These are phyloP conservation scores for Neofusicoccum sp. DNA, from an alignment of 2,329 filamentous ascomycete genomes.

Conservation along the genomic window DNA sequence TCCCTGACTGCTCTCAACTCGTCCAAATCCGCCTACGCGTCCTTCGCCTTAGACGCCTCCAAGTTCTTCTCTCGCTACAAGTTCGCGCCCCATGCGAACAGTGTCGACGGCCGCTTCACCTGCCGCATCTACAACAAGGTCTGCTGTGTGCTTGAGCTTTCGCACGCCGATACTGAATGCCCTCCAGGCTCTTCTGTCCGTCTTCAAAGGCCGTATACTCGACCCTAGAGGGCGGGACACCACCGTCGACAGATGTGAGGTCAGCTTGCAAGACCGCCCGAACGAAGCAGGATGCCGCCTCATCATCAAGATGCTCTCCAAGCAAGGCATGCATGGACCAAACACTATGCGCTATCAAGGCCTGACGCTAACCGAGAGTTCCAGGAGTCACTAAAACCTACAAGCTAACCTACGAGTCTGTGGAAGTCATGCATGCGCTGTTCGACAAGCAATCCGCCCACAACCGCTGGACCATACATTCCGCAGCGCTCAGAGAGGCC, in stretches of 20 bases:
- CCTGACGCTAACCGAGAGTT: background rate
- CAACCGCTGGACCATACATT: constrained; percentile 71
- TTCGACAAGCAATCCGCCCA: constrained; percentile 66
- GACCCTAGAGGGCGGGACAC: constrained; percentile 67
- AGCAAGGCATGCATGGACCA: constrained; percentile 56
- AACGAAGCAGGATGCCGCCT: constrained; percentile 69
- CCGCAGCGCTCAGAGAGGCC: constrained; percentile 68
- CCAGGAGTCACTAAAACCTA: constrained; percentile 72
- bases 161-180: background rate
- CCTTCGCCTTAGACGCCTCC: constrained; percentile 64
- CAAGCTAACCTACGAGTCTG: constrained; percentile 70
- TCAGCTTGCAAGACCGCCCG: constrained; percentile 68
- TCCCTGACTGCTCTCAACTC: constrained; percentile 72
- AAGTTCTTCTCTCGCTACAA: constrained; percentile 73
- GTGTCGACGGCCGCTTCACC: constrained; percentile 58
- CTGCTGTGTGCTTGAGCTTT: constrained; percentile 18
- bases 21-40: constrained; percentile 78
- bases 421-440: constrained; percentile 71
- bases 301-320: constrained; percentile 69
- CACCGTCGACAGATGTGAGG: constrained; percentile 71
- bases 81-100: constrained; percentile 48
- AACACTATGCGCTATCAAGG: background rate
- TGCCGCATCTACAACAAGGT: constrained; percentile 74
- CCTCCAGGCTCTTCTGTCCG: constrained; percentile 57
- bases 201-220: constrained; percentile 67